Evolutionary conservation across 257 asterid species (phyloP).

Genomic region (Gynochthodes officinalis): DNA sequence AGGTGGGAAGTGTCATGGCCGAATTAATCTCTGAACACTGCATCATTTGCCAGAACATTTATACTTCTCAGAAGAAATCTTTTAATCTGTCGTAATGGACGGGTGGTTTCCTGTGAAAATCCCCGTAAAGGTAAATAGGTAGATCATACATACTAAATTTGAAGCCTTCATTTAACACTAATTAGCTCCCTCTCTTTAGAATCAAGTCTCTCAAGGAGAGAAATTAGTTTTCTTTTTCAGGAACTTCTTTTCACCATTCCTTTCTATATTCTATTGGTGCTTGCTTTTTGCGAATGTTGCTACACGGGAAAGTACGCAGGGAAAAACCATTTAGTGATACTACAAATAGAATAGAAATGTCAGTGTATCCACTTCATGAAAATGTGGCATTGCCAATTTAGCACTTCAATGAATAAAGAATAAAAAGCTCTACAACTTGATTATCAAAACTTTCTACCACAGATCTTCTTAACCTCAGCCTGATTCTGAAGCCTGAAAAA

Average conservation of each 20-base stretch:
- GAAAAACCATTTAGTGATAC: neutral
- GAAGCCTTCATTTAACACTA: too few species aligned
- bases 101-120: neutral
- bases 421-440: constrained; percentile 6
- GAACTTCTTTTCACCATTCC: too few species aligned
- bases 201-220: too few species aligned
- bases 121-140: neutral
- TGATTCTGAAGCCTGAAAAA: constrained; percentile 46
- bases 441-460: constrained; percentile 29
- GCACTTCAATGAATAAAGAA: neutral
- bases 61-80: constrained; percentile 4
- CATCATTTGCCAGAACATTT: constrained; percentile 36
- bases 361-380: too few species aligned
- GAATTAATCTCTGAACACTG: constrained; percentile 54
- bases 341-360: neutral
- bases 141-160: too few species aligned
- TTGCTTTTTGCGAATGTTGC: too few species aligned
- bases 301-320: neutral
- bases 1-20: constrained; percentile 60
- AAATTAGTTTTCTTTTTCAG: too few species aligned
- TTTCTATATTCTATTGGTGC: too few species aligned
- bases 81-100: too few species aligned
- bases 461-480: constrained; percentile 36
- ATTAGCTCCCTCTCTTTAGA: too few species aligned
- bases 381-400: neutral